Conservation (phyloP, 75 land plant genomes). For the Azolla pinnata region DNA sequence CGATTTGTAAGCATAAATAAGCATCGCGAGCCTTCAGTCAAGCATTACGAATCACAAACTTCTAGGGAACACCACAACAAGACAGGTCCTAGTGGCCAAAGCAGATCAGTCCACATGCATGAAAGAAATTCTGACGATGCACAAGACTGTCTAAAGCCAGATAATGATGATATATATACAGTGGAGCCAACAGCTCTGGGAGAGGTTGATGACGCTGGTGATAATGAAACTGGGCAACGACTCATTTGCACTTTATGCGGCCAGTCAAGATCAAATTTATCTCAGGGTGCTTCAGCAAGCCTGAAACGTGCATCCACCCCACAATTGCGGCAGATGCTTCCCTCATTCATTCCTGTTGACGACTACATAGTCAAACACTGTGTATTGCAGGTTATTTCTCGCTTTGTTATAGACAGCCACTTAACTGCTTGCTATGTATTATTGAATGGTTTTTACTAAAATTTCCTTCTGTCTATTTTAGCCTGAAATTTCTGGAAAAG, state of each 20-base stretch:
- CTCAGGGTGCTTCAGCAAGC: not conserved
- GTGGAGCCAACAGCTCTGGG: too few relatives aligned
- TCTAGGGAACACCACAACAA: not conserved
- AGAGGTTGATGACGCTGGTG: not conserved
- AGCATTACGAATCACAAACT: not conserved
- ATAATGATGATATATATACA: too few relatives aligned
- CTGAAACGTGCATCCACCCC: slow-evolving; percentile 1
- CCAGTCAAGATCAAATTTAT: slow-evolving; percentile 4
- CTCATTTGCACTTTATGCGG: slow-evolving; percentile 17
- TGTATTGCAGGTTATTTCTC: slow-evolving; percentile 28
- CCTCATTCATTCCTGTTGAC: slow-evolving; percentile 33
- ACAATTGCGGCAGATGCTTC: slow-evolving; percentile 11
- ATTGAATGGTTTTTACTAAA: slow-evolving; percentile 12
- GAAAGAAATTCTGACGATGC: too few relatives aligned
- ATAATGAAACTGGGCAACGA: not conserved
- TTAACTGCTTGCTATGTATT: slow-evolving; percentile 19
- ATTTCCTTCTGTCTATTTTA: not conserved
- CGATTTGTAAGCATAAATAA: slow-evolving; percentile 18
- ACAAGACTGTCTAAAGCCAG: too few relatives aligned
- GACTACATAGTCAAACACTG: slow-evolving; percentile 28
- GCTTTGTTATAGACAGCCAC: slow-evolving; percentile 29
- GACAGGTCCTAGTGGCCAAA: not conserved
- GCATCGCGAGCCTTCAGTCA: not conserved
- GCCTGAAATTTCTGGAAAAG: slow-evolving; percentile 14
- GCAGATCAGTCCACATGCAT: not conserved